Evolutionary conservation across 1,284 basidiomycete species (phyloP), one percentile per base, ranked within the genome.

Genomic region (Apiotrichum mycotoxinovorans): DNA sequence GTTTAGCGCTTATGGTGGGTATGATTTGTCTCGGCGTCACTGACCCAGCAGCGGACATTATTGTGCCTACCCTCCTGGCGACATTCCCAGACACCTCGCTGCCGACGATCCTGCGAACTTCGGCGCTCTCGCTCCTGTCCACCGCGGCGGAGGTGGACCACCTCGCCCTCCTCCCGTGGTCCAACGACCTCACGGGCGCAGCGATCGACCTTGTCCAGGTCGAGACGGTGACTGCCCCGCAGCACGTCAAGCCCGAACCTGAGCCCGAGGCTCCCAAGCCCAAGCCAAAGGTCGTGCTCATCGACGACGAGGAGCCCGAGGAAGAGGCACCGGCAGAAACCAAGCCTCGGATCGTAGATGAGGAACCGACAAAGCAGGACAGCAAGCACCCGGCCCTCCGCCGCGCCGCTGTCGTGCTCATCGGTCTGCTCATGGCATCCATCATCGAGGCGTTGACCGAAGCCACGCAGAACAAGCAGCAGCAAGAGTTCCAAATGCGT

Each of bases 151-250:
- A 84, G 58, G 85, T 85, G 2, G 83, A 82, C 62, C 76, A 84
- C 1, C 63, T 86, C 44, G 83, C 88, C 1, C 71, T 91, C 27
- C 67, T 86, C 15, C 80, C 83, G 4, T 91, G 89, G 75, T 72
- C 80, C 3, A 69, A 80, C 23, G 85, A 88, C 49, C 77, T 93
- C 26, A 77, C 83, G 3, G 79, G 80, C 51, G 83, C 83, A 5
- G 86, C 88, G 80, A 68, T 92, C 5, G 89, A 93, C 69, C 79
- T 95, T 9, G 74, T 95, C 9, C 87, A 89, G 66, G 67, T 90
- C 9, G 91, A 94, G 73, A 83, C 80, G 38, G 80, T 83, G 4
- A 43, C 46, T 41, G 33, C 57, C 41, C 49, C 35, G 22, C 50
- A 47, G 26, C 40, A 9, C 18, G 58, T 47, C 27, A 15, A 50